These are phyloP conservation scores for Ganoderma lucidum DNA, from an alignment of 1,284 basidiomycete genomes.

Conservation along the genomic window DNA sequence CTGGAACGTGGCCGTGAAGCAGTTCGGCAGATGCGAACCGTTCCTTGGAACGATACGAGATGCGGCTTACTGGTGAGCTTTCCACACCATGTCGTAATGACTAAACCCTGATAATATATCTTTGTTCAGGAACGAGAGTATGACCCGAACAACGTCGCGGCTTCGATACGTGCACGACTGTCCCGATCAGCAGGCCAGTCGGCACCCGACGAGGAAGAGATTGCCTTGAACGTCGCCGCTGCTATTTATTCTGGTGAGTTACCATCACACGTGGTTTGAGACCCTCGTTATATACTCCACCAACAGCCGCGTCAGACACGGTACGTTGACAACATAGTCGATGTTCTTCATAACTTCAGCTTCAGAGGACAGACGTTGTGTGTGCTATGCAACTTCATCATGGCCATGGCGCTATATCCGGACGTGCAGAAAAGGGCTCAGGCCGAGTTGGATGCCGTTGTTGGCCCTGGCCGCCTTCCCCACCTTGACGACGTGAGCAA, in stretches of 20 bases:
- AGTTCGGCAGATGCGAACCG: not conserved
- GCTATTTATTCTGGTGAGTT: not conserved
- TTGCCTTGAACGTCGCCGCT: not conserved
- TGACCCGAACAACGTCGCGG: constrained; percentile 4
- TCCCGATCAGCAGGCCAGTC: not conserved
- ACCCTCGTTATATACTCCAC: not conserved
- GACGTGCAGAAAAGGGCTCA: constrained; percentile 42
- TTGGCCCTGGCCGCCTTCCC: constrained; percentile 53
- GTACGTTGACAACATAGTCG: not conserved
- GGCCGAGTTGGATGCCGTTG: constrained; percentile 41
- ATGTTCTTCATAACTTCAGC: not conserved
- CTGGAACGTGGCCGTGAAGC: not conserved
- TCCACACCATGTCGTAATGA: too few species aligned
- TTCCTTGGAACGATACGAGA: constrained; percentile 15
- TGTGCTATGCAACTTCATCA: constrained; percentile 6
- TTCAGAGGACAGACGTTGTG: not conserved
- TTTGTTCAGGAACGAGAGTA: constrained; percentile 9
- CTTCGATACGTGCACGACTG: not conserved
- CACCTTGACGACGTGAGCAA: constrained; percentile 45
- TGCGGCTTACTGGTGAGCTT: not conserved
- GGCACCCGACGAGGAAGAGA: not conserved
- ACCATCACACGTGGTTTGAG: too few species aligned
- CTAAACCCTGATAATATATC: not conserved
- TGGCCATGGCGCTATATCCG: constrained; percentile 48
- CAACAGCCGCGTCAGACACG: not conserved